These are phyloP conservation scores for Micromonas pusilla DNA, from an alignment of 139 green algal species.

Conservation along the genomic window DNA sequence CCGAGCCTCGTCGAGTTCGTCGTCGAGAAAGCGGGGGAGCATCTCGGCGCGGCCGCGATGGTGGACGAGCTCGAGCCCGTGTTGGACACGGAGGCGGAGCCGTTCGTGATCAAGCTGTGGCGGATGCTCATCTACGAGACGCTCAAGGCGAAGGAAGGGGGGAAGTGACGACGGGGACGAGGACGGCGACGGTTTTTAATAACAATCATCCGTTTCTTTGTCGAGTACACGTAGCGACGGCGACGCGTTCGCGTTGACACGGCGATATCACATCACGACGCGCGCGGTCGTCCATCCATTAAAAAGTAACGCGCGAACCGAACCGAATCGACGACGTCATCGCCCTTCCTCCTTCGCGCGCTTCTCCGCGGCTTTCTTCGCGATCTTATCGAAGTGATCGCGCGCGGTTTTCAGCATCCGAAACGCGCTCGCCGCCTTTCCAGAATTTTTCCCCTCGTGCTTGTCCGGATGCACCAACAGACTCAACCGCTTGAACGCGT, in stretches of 20 bases:
- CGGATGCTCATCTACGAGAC: conserved; percentile 80
- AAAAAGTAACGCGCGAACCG: too few relatives aligned
- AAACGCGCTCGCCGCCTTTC: neutral
- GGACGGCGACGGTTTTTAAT: too few relatives aligned
- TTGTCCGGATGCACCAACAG: neutral
- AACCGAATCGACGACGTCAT: too few relatives aligned
- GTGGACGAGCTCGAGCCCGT: conserved; percentile 59
- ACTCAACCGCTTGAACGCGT: neutral
- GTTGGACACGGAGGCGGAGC: conserved; percentile 70
- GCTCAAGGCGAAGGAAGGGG: neutral
- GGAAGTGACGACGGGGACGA: neutral
- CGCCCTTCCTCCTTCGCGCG: neutral
- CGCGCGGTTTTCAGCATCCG: neutral
- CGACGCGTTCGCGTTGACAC: too few relatives aligned
- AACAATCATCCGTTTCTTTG: too few relatives aligned
- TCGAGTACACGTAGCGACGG: too few relatives aligned
- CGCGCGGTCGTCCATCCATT: too few relatives aligned
- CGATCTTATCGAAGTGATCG: neutral
- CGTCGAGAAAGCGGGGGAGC: conserved; percentile 49
- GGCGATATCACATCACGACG: too few relatives aligned
- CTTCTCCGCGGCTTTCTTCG: neutral
- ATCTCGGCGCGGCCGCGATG: conserved; percentile 38
- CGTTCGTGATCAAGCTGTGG: conserved; percentile 87
- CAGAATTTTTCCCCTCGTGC: neutral
- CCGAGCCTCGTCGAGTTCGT: conserved; percentile 62